A percentile compares a stretch with the other conserved stretches of the same genome.
Conservation (phyloP, 345 rosid species). For the Dimocarpus longan region DNA sequence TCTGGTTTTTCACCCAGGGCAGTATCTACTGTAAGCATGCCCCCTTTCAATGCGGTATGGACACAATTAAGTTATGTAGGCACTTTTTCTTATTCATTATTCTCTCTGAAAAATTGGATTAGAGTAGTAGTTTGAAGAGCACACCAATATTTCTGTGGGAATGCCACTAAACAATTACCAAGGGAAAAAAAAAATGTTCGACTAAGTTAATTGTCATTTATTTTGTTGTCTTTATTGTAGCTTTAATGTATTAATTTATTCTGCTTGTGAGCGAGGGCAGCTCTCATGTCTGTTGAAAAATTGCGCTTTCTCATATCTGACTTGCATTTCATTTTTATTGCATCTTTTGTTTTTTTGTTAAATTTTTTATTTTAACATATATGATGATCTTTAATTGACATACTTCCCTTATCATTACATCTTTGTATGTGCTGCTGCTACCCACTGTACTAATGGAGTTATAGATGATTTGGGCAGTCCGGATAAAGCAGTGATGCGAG, state of each 20-base stretch:
- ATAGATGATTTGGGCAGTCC: background rate
- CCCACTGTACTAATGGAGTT: background rate
- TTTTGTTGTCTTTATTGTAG: background rate
- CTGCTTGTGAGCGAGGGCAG: background rate
- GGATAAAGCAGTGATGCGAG: background rate
- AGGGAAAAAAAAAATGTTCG: background rate
- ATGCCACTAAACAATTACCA: background rate
- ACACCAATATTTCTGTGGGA: background rate
- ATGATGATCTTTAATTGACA: background rate
- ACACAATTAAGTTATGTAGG: constrained; percentile 11
- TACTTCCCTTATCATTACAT: background rate
- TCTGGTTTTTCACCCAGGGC: constrained; percentile 42
- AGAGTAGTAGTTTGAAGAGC: background rate
- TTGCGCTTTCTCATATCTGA: background rate
- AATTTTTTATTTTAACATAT: too few relatives aligned
- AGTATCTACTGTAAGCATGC: constrained; percentile 45
- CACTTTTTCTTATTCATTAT: background rate
- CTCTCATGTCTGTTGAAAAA: background rate
- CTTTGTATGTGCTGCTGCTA: background rate
- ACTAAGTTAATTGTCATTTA: background rate
- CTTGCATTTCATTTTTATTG: background rate
- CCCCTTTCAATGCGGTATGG: constrained; percentile 55
- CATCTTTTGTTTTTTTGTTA: too few relatives aligned
- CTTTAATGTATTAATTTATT: background rate
- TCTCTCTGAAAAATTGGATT: background rate